A percentile compares a stretch with the other conserved stretches of the same genome.
These are phyloP conservation scores for Candida ponderosae DNA, from an alignment of 805 yeast genomes.

Conservation along the genomic window DNA sequence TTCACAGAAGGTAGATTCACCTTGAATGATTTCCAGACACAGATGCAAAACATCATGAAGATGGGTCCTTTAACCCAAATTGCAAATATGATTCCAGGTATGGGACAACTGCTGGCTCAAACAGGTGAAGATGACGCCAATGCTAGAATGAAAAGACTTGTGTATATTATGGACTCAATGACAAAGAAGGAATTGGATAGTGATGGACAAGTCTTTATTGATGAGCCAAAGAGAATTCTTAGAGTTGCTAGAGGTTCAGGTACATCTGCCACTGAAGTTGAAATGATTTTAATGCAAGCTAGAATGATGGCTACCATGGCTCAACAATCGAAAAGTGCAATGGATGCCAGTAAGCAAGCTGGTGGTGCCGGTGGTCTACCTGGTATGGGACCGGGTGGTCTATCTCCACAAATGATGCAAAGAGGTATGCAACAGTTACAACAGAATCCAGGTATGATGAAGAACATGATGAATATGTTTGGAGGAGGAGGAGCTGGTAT, in stretches of 20 bases:
- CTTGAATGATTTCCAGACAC: conserved; percentile 83
- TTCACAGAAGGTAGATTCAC: conserved; percentile 94
- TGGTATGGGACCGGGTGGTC: conserved; percentile 35
- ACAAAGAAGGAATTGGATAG: conserved; percentile 83
- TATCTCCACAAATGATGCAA: conserved; percentile 33
- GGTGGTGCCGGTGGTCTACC: conserved; percentile 45
- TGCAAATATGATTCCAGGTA: conserved; percentile 92
- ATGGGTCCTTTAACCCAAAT: conserved; percentile 95
- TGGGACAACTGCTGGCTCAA: conserved; percentile 79
- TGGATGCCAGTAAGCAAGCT: conserved; percentile 31
- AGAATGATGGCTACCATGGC: conserved; percentile 95
- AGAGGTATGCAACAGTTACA: conserved; percentile 55
- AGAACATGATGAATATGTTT: conserved; percentile 62
- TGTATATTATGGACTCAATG: conserved; percentile 93
- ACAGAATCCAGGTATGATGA: conserved; percentile 72
- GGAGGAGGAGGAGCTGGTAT: conserved; percentile 54
- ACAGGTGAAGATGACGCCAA: conserved; percentile 90
- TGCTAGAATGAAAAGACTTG: conserved; percentile 77
- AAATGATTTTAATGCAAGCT: conserved; percentile 84
- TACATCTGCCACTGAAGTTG: conserved; percentile 85
- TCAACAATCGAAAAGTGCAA: conserved; percentile 49
- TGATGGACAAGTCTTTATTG: conserved; percentile 75
- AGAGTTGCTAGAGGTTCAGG: conserved; percentile 95
- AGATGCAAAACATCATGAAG: conserved; percentile 89
- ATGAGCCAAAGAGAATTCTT: conserved; percentile 78